A percentile compares a stretch with the other conserved stretches of the same genome.
Conservation (phyloP, 805 yeast species). For the Myxozyma sirexii region DNA sequence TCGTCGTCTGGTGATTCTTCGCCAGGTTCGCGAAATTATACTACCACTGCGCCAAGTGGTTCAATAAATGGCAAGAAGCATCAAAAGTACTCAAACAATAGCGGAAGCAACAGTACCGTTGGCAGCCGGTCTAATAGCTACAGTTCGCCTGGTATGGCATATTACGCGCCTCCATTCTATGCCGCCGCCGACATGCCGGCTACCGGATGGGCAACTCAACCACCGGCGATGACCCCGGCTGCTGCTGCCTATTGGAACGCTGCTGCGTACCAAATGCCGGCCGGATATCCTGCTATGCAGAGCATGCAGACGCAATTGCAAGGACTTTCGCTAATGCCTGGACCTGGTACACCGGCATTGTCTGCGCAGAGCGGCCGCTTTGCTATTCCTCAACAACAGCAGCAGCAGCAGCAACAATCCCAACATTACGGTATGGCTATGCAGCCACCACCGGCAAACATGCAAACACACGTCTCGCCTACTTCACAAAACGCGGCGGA, state of each 20-base stretch:
- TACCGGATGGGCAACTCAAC: not conserved
- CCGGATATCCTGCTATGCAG: conserved; percentile 1
- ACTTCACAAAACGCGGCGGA: too few relatives aligned
- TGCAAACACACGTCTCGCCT: too few relatives aligned
- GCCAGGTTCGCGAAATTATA: conserved; percentile 4
- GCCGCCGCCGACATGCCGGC: not conserved
- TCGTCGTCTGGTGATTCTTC: conserved; percentile 18
- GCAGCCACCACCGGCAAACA: too few relatives aligned
- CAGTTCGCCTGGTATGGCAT: not conserved
- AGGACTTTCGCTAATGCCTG: conserved; percentile 4
- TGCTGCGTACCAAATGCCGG: conserved; percentile 1
- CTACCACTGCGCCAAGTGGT: not conserved
- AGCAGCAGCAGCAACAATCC: not conserved
- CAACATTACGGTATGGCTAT: not conserved
- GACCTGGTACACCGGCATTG: conserved; percentile 9
- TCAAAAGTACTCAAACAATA: not conserved
- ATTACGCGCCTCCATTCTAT: conserved; percentile 6
- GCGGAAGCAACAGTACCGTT: not conserved
- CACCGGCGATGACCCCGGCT: conserved; percentile 7
- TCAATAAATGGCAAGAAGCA: not conserved
- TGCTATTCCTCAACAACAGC: not conserved
- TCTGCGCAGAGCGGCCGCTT: conserved; percentile 9
- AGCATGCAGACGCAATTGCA: conserved; percentile 17
- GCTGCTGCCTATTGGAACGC: conserved; percentile 18
- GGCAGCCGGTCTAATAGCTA: conserved; percentile 1